Percentiles rank a stretch among this genome's conserved stretches.
phyloP scores from a whole-genome alignment of 1,284 basidiomycete species.

The Phellopilus nigrolimitatus region DNA sequence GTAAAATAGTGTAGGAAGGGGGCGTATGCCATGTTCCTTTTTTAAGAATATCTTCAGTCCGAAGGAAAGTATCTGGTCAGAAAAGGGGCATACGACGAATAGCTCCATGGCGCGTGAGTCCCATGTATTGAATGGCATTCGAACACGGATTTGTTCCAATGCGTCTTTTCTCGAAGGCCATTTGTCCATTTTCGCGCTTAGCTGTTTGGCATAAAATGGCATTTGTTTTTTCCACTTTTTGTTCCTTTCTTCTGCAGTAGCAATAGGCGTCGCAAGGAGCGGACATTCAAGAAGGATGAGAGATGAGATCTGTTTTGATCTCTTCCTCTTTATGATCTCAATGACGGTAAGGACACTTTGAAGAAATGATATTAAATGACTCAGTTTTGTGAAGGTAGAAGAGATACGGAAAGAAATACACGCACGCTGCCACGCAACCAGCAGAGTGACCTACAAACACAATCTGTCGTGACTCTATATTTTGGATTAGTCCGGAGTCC shows the following conservation, averaged over 20 bases:
- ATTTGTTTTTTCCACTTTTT: not conserved
- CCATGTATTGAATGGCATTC: constrained; percentile 6
- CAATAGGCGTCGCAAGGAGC: constrained; percentile 1
- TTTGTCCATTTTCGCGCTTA: constrained; percentile 4
- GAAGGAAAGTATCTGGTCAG: not conserved
- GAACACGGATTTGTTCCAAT: not conserved
- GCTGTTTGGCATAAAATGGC: not conserved
- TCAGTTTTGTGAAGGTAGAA: not conserved
- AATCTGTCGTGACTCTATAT: not conserved
- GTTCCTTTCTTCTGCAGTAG: not conserved
- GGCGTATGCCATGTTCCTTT: constrained; percentile 11
- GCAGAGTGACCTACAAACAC: not conserved
- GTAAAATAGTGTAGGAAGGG: constrained; percentile 14
- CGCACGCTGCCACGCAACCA: not conserved
- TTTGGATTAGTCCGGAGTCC: not conserved
- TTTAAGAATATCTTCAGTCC: not conserved
- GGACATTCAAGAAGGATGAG: constrained; percentile 2
- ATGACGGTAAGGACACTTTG: not conserved
- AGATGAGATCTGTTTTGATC: not conserved
- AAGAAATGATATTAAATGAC: too few relatives aligned
- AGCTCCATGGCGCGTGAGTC: constrained; percentile 7
- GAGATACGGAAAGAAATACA: not conserved
- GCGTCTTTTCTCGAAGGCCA: not conserved
- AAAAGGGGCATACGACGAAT: constrained; percentile 1
- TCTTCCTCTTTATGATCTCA: not conserved